phyloP scores from a whole-genome alignment of 306 rosid genomes.

The peach (Prunus persica) region Prunus_persica_NCBIv2 NC_034014.1:23862501-23863000 shows the following conservation, averaged over 20 bases:
- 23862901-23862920: constrained; percentile 1
- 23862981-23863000: background rate
- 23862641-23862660: background rate
- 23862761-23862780: background rate
- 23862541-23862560: no score
- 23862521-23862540: no score
- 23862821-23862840: background rate
- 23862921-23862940: background rate
- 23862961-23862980: background rate
- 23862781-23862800: background rate
- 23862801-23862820: background rate
- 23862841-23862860: background rate
- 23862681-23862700: background rate
- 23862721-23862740: background rate
- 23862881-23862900: background rate
- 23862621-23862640: background rate
- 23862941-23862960: background rate
- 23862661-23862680: background rate
- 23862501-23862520: no score
- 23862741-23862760: background rate
- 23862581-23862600: no score
- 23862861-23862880: background rate
- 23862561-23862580: no score
- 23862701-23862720: background rate
- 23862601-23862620: background rate